phyloP scores from a whole-genome alignment of 2,329 filamentous ascomycete genomes.

The Trichoderma hamatum region DNA sequence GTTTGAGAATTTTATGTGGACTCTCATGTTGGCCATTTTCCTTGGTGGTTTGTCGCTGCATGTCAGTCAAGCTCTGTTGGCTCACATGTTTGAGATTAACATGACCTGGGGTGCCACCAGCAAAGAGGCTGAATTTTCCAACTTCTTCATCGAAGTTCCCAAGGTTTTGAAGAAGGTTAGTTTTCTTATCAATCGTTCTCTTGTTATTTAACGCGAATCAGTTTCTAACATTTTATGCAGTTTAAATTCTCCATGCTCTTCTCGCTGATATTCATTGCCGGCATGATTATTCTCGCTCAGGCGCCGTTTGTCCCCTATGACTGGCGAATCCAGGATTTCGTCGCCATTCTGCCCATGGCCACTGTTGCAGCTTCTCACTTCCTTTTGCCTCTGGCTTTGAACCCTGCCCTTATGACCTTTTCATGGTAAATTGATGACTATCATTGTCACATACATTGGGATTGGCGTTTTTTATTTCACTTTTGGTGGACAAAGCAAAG shows the following conservation, averaged over 20 bases:
- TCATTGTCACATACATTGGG: neutral
- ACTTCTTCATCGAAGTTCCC: constrained; percentile 83
- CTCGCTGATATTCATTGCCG: constrained; percentile 58
- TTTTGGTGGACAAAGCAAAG: neutral
- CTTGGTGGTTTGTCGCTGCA: constrained; percentile 80
- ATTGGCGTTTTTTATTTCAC: neutral
- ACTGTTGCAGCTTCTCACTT: constrained; percentile 71
- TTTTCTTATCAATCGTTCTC: constrained; percentile 43
- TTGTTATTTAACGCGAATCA: constrained; percentile 29
- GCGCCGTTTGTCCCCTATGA: constrained; percentile 66
- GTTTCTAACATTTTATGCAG: constrained; percentile 37
- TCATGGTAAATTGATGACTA: constrained; percentile 61
- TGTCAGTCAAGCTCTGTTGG: constrained; percentile 75
- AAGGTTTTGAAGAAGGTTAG: constrained; percentile 77
- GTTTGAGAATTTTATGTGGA: constrained; percentile 73
- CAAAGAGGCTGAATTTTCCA: constrained; percentile 79
- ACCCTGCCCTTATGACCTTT: constrained; percentile 80
- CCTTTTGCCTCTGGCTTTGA: constrained; percentile 71
- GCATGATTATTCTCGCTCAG: constrained; percentile 66
- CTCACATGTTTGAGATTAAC: constrained; percentile 83
- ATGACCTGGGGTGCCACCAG: constrained; percentile 85
- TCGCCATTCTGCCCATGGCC: constrained; percentile 76
- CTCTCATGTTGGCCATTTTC: constrained; percentile 75
- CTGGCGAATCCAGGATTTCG: constrained; percentile 71
- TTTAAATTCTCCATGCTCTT: constrained; percentile 76